These are phyloP conservation scores for Pichia occidentalis DNA, from an alignment of 805 yeast genomes.

Conservation along the genomic window DNA sequence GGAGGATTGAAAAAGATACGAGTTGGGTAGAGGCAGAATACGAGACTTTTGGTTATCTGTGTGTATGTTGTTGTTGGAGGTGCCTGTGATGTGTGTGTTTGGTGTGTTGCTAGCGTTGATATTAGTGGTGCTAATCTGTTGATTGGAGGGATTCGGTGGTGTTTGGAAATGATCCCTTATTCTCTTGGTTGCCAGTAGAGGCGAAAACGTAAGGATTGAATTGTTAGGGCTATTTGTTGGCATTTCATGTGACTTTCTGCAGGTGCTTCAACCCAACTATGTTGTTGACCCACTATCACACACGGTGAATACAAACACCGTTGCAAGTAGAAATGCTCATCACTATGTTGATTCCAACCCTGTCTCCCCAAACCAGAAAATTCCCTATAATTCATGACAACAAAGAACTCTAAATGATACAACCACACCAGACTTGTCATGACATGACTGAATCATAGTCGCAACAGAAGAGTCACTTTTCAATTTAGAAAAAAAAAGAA, in stretches of 20 bases:
- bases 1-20: slow-evolving; percentile 15
- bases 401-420: too few relatives aligned
- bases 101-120: neutral
- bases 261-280: too few relatives aligned
- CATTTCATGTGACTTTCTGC: slow-evolving; percentile 17
- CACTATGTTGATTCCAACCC: too few relatives aligned
- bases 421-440: too few relatives aligned
- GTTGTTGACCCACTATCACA: too few relatives aligned
- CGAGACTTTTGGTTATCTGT: slow-evolving; percentile 13
- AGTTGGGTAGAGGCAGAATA: slow-evolving; percentile 9
- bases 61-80: slow-evolving; percentile 16
- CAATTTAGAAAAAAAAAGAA: too few relatives aligned
- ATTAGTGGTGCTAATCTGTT: slow-evolving; percentile 2
- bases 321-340: too few relatives aligned
- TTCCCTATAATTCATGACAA: too few relatives aligned
- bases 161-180: slow-evolving; percentile 31
- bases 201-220: slow-evolving; percentile 70
- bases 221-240: slow-evolving; percentile 46
- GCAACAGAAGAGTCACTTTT: too few relatives aligned
- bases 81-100: slow-evolving; percentile 2
- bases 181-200: slow-evolving; percentile 39
- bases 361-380: too few relatives aligned
- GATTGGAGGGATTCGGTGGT: slow-evolving; percentile 25
- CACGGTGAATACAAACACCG: too few relatives aligned
- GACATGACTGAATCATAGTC: too few relatives aligned